Evolutionary conservation across 2,329 filamentous ascomycete species (phyloP), one percentile per base, ranked within the genome.

Genomic region (Colletotrichum sp.): DNA sequence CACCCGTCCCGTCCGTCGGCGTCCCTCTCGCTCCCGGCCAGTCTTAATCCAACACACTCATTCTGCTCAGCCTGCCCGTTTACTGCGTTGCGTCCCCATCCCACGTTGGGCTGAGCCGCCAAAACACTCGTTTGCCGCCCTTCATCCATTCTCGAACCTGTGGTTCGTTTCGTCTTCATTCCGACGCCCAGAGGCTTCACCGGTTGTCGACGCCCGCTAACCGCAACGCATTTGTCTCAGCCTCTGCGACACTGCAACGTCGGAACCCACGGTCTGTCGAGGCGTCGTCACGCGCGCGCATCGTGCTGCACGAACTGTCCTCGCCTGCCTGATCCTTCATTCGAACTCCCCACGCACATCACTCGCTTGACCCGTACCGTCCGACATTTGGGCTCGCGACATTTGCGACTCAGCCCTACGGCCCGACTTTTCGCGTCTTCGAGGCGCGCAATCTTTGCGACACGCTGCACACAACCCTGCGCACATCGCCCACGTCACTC

Each of bases 171-270:
- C 69, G 30, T 18, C 15, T 52, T 36, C 28, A 28, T 65, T 24
- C 28, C 36, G 12, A 39, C 8, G 28, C 59, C 24, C 16, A 68
- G 57, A 15, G 24, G 9, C 15, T 55, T 55, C 36, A 21, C 49
- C 60, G 24, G n/a, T 62, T n/a, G 49, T 65, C 65, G 60, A 62
- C 71, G 30, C 59, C 52, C n/a, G 55, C 57, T 16, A 65, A 64
- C 63, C 49, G 21, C 44, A 26, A 21, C 18, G 34, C 28, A 28
- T 16, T 65, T 65, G 70, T 69, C 59, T 74, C 44, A 69, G 64
- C 57, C 49, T 32, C 52, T 73, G 70, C 70, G 65, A 69, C 59
- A 60, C 44, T 76, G 70, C 64, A 69, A 74, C 74, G 64, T 69
- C 49, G 49, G 26, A 34, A 49, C 49, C 59, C 21, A 69, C 57